Base-by-base conservation (phyloP, 495 filamentous ascomycete genomes). In the Hyaloscypha variabilis region DNA sequence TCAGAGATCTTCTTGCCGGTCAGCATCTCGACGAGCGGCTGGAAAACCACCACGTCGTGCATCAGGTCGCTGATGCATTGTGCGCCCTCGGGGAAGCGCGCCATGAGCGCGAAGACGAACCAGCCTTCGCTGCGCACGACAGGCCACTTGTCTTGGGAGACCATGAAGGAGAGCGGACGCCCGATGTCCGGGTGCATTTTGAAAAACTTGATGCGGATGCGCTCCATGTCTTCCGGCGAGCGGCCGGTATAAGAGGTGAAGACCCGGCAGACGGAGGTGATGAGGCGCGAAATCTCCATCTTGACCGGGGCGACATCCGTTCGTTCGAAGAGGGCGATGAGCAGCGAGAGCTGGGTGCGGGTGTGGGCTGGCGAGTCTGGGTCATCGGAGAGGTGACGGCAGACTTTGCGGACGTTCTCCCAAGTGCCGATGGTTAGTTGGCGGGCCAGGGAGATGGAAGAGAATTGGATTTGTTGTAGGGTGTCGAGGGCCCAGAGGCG, bases 101-200 rank as follows among this genome's bases (percentile, higher is more conserved):
- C 83, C 83, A 94, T 90, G 30, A 94, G 76, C 3, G 90, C 91
- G 19, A 94, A 77, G 3, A 88, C 86, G 71, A 94, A 92, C 78
- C 90, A 86, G 0, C 86, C 87, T 72, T 95, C 91, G 64, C 87
- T 87, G 10, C 87, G 81, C 19, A 94, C 79, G 25, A 87, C 81
- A 0, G 90, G 87, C 79, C 88, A 93, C 69, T 88, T 87, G 3
- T 78, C 79, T 63, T 93, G 90, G 6, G 80, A 82, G 39, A 89
- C 78, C 76, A 94, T 87, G 55, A 80, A 81, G 62, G 81, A 76
- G 4, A 95, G 70, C 6, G 87, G 82, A 28, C 79, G 73, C 3
- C 81, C 75, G 28, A 93, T 69, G 50, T 79, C 76, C 3, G 74
- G 67, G 53, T 90, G 82, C 25, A 79, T 66, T 3, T 58, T 65